phyloP scores from a whole-genome alignment of 371 early-diverging fungal genomes.

The Zancudomyces culisetae region DNA sequence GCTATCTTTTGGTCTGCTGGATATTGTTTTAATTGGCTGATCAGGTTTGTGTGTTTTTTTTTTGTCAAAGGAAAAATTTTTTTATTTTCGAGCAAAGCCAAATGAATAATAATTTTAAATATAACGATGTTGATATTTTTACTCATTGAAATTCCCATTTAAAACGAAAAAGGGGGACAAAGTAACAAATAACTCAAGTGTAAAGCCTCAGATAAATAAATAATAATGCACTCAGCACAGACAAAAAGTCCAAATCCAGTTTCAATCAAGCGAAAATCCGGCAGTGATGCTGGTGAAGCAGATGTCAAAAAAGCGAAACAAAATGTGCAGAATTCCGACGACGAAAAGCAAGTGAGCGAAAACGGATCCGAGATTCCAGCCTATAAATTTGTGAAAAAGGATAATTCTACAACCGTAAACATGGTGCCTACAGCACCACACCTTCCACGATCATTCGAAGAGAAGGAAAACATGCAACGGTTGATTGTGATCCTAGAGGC shows the following conservation, averaged over 20 bases:
- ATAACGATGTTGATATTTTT: no score
- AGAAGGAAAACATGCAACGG: constrained; percentile 61
- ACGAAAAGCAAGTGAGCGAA: background rate
- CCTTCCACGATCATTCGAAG: constrained; percentile 48
- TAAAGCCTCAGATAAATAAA: no score
- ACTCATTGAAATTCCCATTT: no score
- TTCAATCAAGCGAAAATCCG: background rate
- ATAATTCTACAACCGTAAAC: constrained; percentile 13
- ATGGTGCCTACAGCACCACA: constrained; percentile 39
- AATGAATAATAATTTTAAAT: no score
- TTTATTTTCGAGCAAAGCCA: no score
- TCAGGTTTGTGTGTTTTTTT: no score
- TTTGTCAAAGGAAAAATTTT: no score
- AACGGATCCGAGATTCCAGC: background rate
- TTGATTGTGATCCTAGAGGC: constrained; percentile 82
- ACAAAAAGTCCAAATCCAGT: background rate
- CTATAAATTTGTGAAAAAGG: constrained; percentile 7
- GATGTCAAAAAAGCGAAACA: background rate
- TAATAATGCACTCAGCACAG: background rate
- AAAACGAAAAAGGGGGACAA: no score
- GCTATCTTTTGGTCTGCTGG: no score
- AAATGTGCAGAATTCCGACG: background rate
- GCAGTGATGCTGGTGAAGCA: background rate
- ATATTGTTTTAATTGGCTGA: no score
- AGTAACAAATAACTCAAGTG: no score